Evolutionary conservation across 768 basidiomycete species (phyloP).

Genomic region (Lepiota venenata): DNA sequence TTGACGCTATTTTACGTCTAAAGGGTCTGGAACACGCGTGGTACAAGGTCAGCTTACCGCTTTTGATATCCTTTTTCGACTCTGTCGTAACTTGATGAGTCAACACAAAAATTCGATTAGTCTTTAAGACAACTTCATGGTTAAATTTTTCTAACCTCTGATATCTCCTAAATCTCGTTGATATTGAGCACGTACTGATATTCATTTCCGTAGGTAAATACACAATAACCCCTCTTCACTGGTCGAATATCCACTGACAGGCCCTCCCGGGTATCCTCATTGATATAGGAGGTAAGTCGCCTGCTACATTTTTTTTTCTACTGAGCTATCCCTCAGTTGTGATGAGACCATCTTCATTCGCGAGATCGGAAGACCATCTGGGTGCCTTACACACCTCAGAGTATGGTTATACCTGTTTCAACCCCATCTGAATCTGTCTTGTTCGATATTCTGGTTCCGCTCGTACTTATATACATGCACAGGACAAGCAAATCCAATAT

Average conservation of each 20-base stretch:
- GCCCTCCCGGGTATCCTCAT: neutral
- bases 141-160: slow-evolving; percentile 44
- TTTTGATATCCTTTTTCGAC: slow-evolving; percentile 10
- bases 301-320: neutral
- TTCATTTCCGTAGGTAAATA: slow-evolving; percentile 13
- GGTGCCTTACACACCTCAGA: slow-evolving; percentile 60
- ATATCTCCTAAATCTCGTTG: slow-evolving; percentile 21
- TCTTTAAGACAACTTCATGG: slow-evolving; percentile 81
- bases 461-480: neutral
- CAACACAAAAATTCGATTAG: slow-evolving; percentile 75
- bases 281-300: slow-evolving; percentile 36
- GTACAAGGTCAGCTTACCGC: slow-evolving; percentile 56
- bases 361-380: slow-evolving; percentile 55
- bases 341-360: slow-evolving; percentile 71
- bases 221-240: neutral
- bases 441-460: slow-evolving; percentile 6
- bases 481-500: slow-evolving; percentile 71
- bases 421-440: slow-evolving; percentile 60
- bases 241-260: slow-evolving; percentile 15
- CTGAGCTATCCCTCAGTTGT: slow-evolving; percentile 12
- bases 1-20: slow-evolving; percentile 79
- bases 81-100: slow-evolving; percentile 44
- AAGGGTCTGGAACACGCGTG: slow-evolving; percentile 74
- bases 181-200: slow-evolving; percentile 11
- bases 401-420: slow-evolving; percentile 62